Evolutionary conservation across 345 rosid genomes (phyloP), one percentile per base, ranked within the genome.

Genomic region (Bruguiera parviflora): DNA sequence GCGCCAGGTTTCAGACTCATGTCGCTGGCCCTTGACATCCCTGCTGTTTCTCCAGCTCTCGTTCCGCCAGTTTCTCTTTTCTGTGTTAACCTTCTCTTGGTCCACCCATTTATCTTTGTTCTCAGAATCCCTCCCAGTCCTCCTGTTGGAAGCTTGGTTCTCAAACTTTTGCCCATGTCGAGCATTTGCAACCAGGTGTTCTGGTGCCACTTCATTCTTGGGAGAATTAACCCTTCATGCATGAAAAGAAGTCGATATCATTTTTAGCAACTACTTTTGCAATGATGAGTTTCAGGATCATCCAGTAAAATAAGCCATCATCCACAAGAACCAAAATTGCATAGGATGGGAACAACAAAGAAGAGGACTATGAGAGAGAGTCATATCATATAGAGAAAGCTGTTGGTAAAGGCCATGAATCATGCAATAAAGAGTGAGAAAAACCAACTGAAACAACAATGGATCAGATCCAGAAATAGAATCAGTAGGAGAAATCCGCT

Each of bases 1-100:
- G 47, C 64, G 66, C 78, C 73, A 74, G 19, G 75, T 66, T 29
- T 78, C 73, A 9, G 64, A 70, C 56, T 62, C 72, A 25, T 59
- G 55, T 57, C 62, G 69, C 21, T n/a, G 52, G 28, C 65, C 76
- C 61, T 59, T 49, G 55, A 21, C 61, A 64, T 64, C 79, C 61
- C 9, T 32, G 58, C 46, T 47, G 61, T 51, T 29, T 65, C 51
- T 64, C 67, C 76, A 49, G 25, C 61, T 75, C 25, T 79, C 72
- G 24, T 68, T 65, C 31, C 43, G 60, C 46, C 51, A 53, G 65
- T 65, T 72, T 58, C 64, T 71, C 65, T 61, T 43, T 55, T 59
- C 68, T 49, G 25, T 21, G 21, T 79, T 71, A 8, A 33, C 22
- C 68, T 65, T 68, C 31, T 28, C 71, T 19, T 27, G 61, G 51